A percentile compares a stretch with the other conserved stretches of the same genome.
Evolutionary conservation across 2,329 filamentous ascomycete genomes (phyloP).

Genomic region (Volutella citrinella): DNA sequence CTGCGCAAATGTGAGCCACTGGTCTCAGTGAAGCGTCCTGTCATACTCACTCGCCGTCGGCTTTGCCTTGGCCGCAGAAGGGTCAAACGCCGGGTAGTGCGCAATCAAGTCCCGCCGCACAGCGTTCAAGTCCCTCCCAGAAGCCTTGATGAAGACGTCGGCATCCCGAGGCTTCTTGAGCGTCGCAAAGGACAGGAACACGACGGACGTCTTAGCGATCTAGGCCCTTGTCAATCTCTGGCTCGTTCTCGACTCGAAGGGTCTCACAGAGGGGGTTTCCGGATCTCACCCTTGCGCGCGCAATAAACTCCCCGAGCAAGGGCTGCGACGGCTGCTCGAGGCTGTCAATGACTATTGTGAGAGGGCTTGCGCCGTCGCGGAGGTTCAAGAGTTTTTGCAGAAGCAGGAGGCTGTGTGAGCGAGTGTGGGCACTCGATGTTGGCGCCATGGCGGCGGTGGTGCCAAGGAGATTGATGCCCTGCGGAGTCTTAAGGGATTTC

Average conservation of each 20-base stretch:
- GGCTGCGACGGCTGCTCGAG: slow-evolving; percentile 76
- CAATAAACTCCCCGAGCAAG: slow-evolving; percentile 70
- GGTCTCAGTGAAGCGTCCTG: slow-evolving; percentile 1
- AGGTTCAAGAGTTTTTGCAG: slow-evolving; percentile 79
- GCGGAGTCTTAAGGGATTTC: no score
- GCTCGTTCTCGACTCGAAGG: not conserved
- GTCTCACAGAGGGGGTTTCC: no score
- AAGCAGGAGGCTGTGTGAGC: slow-evolving; percentile 80
- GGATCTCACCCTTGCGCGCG: slow-evolving; percentile 64
- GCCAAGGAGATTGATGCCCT: not conserved
- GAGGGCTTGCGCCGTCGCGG: slow-evolving; percentile 76
- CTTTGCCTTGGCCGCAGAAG: slow-evolving; percentile 33
- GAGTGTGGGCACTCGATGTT: slow-evolving; percentile 60
- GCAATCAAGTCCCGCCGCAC: slow-evolving; percentile 60
- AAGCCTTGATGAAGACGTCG: slow-evolving; percentile 65
- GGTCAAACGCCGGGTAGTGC: slow-evolving; percentile 42
- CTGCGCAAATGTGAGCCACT: slow-evolving; percentile 38
- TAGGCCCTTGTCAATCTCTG: slow-evolving; percentile 12
- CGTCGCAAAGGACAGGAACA: slow-evolving; percentile 78
- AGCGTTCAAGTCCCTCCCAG: slow-evolving; percentile 53
- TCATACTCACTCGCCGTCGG: slow-evolving; percentile 41
- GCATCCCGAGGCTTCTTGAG: slow-evolving; percentile 60
- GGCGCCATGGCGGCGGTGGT: slow-evolving; percentile 46
- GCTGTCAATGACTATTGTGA: slow-evolving; percentile 82
- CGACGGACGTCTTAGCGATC: slow-evolving; percentile 65